These are phyloP conservation scores for Penicillium coffeae DNA, from an alignment of 495 filamentous ascomycete genomes.

Conservation along the genomic window DNA sequence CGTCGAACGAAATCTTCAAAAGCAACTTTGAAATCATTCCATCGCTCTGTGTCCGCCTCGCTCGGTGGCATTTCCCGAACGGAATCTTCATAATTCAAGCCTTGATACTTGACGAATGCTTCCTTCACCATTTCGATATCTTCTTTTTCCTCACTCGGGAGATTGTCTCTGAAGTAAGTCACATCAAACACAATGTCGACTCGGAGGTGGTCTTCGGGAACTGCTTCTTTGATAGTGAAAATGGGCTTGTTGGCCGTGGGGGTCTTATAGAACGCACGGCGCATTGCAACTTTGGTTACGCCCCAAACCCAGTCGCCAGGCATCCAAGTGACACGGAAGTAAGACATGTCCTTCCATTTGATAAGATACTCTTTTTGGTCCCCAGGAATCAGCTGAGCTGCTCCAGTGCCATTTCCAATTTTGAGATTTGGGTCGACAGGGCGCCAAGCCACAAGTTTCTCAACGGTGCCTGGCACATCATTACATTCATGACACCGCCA, in stretches of 20 bases:
- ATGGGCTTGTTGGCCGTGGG: conserved; percentile 60
- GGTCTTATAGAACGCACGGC: conserved; percentile 68
- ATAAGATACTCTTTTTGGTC: conserved; percentile 84
- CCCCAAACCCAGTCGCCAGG: conserved; percentile 87
- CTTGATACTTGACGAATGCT: conserved; percentile 87
- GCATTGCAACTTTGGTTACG: conserved; percentile 57
- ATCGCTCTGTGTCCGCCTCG: conserved; percentile 61
- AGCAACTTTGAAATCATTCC: conserved; percentile 75
- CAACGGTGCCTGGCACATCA: conserved; percentile 55
- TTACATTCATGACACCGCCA: conserved; percentile 78
- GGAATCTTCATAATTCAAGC: conserved; percentile 86
- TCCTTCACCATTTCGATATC: conserved; percentile 44
- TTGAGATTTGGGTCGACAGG: conserved; percentile 48
- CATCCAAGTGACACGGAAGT: conserved; percentile 78
- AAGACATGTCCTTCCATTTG: conserved; percentile 78
- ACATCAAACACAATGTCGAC: conserved; percentile 88
- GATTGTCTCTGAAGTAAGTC: conserved; percentile 47
- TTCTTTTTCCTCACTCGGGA: conserved; percentile 26
- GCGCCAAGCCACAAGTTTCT: conserved; percentile 81
- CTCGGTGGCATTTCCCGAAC: conserved; percentile 85
- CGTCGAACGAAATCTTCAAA: conserved; percentile 82
- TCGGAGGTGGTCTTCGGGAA: conserved; percentile 77
- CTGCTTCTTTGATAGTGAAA: conserved; percentile 70
- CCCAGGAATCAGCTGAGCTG: conserved; percentile 56
- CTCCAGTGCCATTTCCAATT: conserved; percentile 37